phyloP scores from a whole-genome alignment of 129 eudicot species.

The Flaveria linearis region DNA sequence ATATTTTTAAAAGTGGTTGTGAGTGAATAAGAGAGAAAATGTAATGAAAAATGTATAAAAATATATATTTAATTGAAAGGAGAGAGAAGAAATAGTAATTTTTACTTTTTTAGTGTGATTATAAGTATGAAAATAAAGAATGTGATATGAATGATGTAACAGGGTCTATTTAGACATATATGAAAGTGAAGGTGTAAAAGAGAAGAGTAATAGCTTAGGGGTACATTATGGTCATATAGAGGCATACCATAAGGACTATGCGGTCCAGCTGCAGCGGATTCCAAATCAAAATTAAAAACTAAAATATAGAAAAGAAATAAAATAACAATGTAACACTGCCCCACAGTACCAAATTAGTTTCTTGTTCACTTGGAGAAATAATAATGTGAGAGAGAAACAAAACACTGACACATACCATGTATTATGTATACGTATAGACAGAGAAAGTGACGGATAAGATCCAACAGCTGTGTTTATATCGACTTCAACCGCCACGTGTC shows the following conservation, averaged over 20 bases:
- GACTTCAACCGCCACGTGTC: conserved; percentile 21
- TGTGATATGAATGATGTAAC: too few species aligned
- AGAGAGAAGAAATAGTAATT: too few species aligned
- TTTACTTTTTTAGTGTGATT: too few species aligned
- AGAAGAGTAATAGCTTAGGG: background rate
- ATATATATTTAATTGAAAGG: too few species aligned
- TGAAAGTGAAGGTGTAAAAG: background rate
- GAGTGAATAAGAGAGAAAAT: too few species aligned
- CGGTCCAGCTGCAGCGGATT: conserved; percentile 45
- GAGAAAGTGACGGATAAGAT: conserved; percentile 36
- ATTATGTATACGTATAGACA: conserved; percentile 13
- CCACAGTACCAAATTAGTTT: conserved; percentile 29
- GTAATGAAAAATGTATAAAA: too few species aligned
- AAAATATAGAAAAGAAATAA: background rate
- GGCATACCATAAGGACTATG: conserved; percentile 23
- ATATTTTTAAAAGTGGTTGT: too few species aligned
- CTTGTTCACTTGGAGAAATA: conserved; percentile 7
- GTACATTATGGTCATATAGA: background rate
- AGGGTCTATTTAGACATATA: background rate
- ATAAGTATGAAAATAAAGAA: too few species aligned
- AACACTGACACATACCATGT: background rate
- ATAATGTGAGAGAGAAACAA: background rate
- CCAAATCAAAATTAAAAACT: conserved; percentile 29
- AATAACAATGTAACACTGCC: background rate
- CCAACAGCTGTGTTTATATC: conserved; percentile 26